These are phyloP conservation scores for Lasiodiplodia sp. DNA, from an alignment of 2,329 filamentous ascomycete species.

Conservation along the genomic window DNA sequence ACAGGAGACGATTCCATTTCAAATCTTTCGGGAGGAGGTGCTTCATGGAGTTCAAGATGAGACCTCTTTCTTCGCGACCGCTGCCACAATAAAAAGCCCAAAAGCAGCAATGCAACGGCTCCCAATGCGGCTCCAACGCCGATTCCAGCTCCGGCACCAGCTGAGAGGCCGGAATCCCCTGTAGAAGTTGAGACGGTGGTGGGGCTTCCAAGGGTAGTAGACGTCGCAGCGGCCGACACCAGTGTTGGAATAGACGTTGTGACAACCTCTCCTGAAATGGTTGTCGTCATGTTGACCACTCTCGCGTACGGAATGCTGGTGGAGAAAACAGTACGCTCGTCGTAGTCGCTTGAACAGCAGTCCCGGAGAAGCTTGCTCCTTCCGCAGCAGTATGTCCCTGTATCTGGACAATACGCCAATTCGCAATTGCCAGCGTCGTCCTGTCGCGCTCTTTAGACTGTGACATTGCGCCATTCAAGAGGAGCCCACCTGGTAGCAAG, in stretches of 20 bases:
- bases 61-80: not conserved
- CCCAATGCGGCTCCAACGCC: not conserved
- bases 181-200: not conserved
- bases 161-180: not conserved
- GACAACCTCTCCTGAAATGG: not conserved
- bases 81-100: not conserved
- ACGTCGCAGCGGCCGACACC: not conserved
- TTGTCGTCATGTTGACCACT: not conserved
- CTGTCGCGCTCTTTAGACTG: not conserved
- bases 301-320: slow-evolving; percentile 2
- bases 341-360: not conserved
- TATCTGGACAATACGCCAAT: not conserved
- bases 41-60: not conserved
- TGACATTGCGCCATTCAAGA: not conserved
- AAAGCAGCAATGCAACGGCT: not conserved
- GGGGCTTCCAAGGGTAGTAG: not conserved
- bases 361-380: not conserved
- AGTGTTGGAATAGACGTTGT: not conserved
- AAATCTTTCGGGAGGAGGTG: too few relatives aligned
- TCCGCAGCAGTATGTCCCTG: not conserved
- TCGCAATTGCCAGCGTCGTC: not conserved
- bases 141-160: not conserved
- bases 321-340: not conserved
- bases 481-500: not conserved
- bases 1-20: too few relatives aligned